These are phyloP conservation scores for Metschnikowia vanudenii DNA, from an alignment of 805 yeast species.

Conservation along the genomic window DNA sequence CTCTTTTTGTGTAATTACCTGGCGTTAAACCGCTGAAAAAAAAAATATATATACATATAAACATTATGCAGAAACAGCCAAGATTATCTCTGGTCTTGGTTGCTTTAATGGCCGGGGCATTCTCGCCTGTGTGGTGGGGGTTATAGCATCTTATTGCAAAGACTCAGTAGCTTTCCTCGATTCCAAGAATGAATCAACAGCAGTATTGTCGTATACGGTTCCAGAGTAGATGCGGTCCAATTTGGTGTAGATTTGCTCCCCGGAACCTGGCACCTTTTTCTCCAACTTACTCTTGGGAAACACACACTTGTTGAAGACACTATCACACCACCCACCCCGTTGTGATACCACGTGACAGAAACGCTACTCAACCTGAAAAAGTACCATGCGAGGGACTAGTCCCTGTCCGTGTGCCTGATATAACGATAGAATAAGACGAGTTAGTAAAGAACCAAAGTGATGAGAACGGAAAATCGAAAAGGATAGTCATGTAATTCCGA, in stretches of 20 bases:
- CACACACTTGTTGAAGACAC: slow-evolving; percentile 77
- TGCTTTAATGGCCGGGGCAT: slow-evolving; percentile 1
- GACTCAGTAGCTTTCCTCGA: slow-evolving; percentile 18
- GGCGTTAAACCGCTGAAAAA: too few species aligned
- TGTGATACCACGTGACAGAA: too few species aligned
- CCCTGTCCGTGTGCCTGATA: too few species aligned
- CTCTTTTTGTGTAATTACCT: too few species aligned
- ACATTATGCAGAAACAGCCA: slow-evolving; percentile 11
- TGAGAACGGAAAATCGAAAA: too few species aligned
- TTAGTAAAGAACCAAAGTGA: too few species aligned
- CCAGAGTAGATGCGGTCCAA: slow-evolving; percentile 57
- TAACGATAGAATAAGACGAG: too few species aligned
- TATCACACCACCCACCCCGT: too few species aligned
- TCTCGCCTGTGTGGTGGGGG: not conserved
- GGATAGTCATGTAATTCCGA: too few species aligned
- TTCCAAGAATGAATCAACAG: slow-evolving; percentile 35
- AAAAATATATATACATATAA: too few species aligned
- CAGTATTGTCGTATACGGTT: slow-evolving; percentile 37
- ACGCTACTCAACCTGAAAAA: too few species aligned
- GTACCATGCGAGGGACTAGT: too few species aligned
- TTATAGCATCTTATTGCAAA: slow-evolving; percentile 1
- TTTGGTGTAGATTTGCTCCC: slow-evolving; percentile 64
- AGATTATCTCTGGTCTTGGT: not conserved
- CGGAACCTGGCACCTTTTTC: slow-evolving; percentile 68
- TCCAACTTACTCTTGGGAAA: slow-evolving; percentile 64